Conservation (phyloP, 2,329 filamentous ascomycete species). For the Capronia epimyces region DNA sequence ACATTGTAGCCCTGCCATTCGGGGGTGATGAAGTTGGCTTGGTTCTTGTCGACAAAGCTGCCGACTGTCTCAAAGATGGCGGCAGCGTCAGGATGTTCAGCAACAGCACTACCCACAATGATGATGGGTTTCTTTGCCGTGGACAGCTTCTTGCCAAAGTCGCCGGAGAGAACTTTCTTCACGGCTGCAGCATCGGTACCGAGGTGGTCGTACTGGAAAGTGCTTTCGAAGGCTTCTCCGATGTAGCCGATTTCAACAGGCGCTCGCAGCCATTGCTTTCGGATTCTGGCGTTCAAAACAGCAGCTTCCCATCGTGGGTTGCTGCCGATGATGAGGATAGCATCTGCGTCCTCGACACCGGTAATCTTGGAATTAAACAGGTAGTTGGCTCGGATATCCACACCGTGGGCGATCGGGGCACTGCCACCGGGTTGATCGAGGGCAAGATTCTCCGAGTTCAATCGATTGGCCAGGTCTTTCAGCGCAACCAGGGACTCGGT, state of each 20-base stretch:
- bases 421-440: constrained; percentile 82
- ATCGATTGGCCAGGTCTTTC: constrained; percentile 94
- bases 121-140: constrained; percentile 92
- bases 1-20: constrained; percentile 99
- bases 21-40: constrained; percentile 74
- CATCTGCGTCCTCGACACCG: constrained; percentile 89
- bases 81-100: constrained; percentile 86
- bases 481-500: constrained; percentile 90
- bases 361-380: constrained; percentile 93
- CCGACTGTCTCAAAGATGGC: constrained; percentile 89
- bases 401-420: constrained; percentile 79
- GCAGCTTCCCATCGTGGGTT: constrained; percentile 95
- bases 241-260: constrained; percentile 89
- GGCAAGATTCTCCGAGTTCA: constrained; percentile 91
- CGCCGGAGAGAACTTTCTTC: constrained; percentile 76
- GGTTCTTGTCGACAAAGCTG: constrained; percentile 87
- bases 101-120: constrained; percentile 84
- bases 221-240: constrained; percentile 85
- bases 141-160: constrained; percentile 88
- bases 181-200: constrained; percentile 72
- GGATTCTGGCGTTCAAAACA: constrained; percentile 89
- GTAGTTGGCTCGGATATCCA: constrained; percentile 92
- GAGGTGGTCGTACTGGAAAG: constrained; percentile 90
- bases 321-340: constrained; percentile 85
- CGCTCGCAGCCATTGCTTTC: constrained; percentile 95